Conservation (phyloP, 371 early-diverging fungal genomes). For the Ordospora pajunii region DNA sequence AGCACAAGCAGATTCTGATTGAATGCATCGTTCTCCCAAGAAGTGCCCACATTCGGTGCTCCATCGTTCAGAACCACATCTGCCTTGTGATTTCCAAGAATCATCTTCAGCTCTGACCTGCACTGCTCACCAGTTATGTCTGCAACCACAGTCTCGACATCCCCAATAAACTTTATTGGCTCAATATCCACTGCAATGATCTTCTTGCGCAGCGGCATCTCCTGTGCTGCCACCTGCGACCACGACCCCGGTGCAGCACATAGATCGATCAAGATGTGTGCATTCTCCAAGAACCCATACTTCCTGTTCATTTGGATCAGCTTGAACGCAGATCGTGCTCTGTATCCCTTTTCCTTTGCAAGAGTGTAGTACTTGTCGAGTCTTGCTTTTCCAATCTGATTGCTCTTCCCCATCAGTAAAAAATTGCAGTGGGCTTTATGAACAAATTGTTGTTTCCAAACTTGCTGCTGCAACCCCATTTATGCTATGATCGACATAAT, state of each 20-base stretch:
- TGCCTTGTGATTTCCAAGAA: conserved; percentile 81
- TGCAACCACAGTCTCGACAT: conserved; percentile 81
- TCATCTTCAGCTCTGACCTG: conserved; percentile 69
- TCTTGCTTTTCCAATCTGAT: conserved; percentile 68
- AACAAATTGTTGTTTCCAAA: neutral
- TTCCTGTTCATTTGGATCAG: conserved; percentile 87
- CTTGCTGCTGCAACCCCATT: neutral
- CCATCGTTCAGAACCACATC: conserved; percentile 98
- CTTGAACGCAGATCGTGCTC: conserved; percentile 98
- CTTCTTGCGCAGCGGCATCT: conserved; percentile 55
- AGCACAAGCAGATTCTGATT: conserved; percentile 89
- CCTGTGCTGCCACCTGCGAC: conserved; percentile 79
- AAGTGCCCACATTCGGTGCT: conserved; percentile 95
- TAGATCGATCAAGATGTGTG: conserved; percentile 80
- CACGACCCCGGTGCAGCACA: conserved; percentile 98
- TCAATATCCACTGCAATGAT: conserved; percentile 80
- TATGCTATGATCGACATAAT: conserved; percentile 51
- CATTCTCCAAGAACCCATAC: conserved; percentile 72
- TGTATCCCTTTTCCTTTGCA: conserved; percentile 99
- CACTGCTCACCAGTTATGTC: conserved; percentile 93
- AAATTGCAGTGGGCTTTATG: neutral
- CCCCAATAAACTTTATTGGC: conserved; percentile 86
- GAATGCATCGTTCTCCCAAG: conserved; percentile 95
- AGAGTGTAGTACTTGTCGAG: conserved; percentile 99
- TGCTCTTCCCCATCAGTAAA: conserved; percentile 39